A percentile compares a stretch with the other conserved stretches of the same genome.
These are phyloP conservation scores for Podospora didyma DNA, from an alignment of 495 filamentous ascomycete genomes.

Conservation along the genomic window DNA sequence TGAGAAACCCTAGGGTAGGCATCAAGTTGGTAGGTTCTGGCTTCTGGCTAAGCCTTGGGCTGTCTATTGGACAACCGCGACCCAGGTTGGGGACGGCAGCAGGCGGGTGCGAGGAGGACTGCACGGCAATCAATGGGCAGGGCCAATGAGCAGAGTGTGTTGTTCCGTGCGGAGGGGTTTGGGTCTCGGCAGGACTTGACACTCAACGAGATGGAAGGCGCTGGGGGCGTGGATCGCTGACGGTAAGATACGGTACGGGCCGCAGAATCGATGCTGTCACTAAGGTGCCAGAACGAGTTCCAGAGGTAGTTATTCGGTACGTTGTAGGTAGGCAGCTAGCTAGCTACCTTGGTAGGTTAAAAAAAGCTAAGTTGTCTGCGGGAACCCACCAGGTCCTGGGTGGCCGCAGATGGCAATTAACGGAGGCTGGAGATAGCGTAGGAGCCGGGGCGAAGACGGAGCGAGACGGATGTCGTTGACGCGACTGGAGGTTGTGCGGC, in stretches of 20 bases:
- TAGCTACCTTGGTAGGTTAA: too few relatives aligned
- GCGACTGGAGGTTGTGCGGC: background rate
- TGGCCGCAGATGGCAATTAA: too few relatives aligned
- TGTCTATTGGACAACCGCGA: slow-evolving; percentile 20
- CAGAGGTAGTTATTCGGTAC: too few relatives aligned
- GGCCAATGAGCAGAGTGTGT: slow-evolving; percentile 18
- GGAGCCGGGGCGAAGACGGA: background rate
- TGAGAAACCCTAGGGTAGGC: slow-evolving; percentile 82
- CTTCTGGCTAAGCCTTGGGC: slow-evolving; percentile 11
- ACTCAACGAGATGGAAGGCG: background rate
- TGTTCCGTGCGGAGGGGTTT: slow-evolving; percentile 7
- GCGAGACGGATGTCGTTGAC: background rate
- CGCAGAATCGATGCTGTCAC: background rate
- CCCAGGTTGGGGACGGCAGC: background rate
- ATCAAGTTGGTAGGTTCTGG: slow-evolving; percentile 44
- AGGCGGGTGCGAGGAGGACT: slow-evolving; percentile 9
- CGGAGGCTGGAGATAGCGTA: background rate
- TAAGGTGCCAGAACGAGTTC: background rate
- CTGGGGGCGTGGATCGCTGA: background rate
- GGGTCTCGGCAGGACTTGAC: background rate
- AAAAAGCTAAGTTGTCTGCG: too few relatives aligned
- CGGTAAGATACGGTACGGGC: background rate
- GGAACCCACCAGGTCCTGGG: too few relatives aligned
- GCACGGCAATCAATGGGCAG: slow-evolving; percentile 21
- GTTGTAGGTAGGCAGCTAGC: too few relatives aligned